A percentile compares a stretch with the other conserved stretches of the same genome.
phyloP scores from a whole-genome alignment of 2,329 filamentous ascomycete genomes.

The Ophiognomonia clavigignenti-juglandacearum region DNA sequence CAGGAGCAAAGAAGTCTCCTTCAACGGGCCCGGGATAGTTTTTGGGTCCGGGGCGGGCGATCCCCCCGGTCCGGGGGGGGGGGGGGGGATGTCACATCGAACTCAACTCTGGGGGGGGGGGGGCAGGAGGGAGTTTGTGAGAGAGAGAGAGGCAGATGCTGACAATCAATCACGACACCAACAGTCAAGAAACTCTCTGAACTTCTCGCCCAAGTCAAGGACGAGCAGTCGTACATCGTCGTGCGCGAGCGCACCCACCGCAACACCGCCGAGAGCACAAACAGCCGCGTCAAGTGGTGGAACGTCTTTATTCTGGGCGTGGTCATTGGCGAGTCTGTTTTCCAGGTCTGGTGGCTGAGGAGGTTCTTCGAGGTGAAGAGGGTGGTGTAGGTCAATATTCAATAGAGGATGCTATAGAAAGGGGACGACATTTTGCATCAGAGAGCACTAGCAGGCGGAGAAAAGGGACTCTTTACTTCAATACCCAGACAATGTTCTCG shows the following conservation, averaged over 20 bases:
- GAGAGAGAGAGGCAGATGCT: too few species aligned
- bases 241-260: slow-evolving; percentile 92
- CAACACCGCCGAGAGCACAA: slow-evolving; percentile 98
- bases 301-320: slow-evolving; percentile 92
- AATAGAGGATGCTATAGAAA: neutral
- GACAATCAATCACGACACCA: slow-evolving; percentile 7
- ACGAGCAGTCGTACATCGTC: slow-evolving; percentile 96
- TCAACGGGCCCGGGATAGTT: slow-evolving; percentile 98
- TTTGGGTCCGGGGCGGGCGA: slow-evolving; percentile 89
- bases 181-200: slow-evolving; percentile 79
- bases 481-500: too few species aligned
- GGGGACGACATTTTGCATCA: neutral
- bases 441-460: too few species aligned
- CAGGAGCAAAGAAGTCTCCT: slow-evolving; percentile 94
- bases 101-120: too few species aligned
- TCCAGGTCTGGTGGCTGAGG: slow-evolving; percentile 99
- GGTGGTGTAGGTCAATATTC: slow-evolving; percentile 41
- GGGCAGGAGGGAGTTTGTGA: too few species aligned
- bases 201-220: slow-evolving; percentile 85
- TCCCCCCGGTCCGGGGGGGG: slow-evolving; percentile 81
- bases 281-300: slow-evolving; percentile 98
- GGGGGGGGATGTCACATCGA: slow-evolving; percentile 81
- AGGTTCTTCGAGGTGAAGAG: slow-evolving; percentile 90
- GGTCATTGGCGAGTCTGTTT: slow-evolving; percentile 84
- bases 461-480: slow-evolving; percentile 6